Evolutionary conservation across 139 green algal species (phyloP), one percentile per base, ranked within the genome.

Genomic region (Haematococcus lacustris): DNA sequence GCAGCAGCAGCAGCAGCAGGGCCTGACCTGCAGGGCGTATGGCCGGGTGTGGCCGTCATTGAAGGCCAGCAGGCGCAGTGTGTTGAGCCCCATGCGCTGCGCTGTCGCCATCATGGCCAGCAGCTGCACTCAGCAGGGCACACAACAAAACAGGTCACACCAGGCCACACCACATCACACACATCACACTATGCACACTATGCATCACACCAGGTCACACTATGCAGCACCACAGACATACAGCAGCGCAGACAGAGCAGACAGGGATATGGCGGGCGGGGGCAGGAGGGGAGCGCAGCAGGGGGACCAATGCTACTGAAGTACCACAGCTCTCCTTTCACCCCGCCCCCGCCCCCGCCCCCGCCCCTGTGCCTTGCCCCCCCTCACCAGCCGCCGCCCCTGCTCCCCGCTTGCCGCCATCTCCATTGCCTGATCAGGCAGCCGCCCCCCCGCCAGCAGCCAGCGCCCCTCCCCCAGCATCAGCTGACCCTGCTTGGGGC

Each of bases 61-160:
- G 38, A 81, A 81, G 39, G 76, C 76, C 3, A 76, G 47, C 51
- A 81, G 50, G 28, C 76, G 76, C 41, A 81, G 34, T 34, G 76
- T 71, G 76, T 81, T 81, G 65, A 76, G 51, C 0, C 70, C 76
- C 53, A 70, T 2, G 0, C 3, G 6, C 3, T 39, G 50, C 13
- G 76, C 70, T 3, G 62, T 37, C 2, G 40, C 3, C 47, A 81
- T 26, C 17, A 73, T 21, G 25, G 50, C 17, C 28, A 61, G 65
- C 23, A 73, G 64, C 75, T 80, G 75, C 37, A 38, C 53, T 7
- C 21, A 34, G 4, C 4, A 32, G 26, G 33, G 4, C 53, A 64
- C 21, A 32, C 26, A 30, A 34, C 26, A 64, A 57, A 13, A 13
- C 47, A 57, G 47, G 13, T 28, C 47, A 57, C 21, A 28, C 47